Evolutionary conservation across 352 stramenopile genomes (phyloP).

Genomic region (Phytophthora sojae): DNA sequence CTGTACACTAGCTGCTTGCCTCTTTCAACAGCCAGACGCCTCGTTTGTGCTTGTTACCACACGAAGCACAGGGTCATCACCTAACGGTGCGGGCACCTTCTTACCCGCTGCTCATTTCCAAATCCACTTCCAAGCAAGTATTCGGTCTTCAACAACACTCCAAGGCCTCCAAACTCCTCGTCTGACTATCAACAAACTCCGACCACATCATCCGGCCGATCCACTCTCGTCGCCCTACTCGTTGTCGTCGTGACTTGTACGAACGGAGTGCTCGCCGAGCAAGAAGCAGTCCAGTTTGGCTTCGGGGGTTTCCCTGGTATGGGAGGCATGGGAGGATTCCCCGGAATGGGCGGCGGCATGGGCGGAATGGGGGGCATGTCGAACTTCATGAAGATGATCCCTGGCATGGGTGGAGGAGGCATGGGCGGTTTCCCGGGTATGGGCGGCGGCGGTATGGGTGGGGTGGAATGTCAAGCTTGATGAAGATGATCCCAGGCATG

Average conservation of each 20-base stretch:
- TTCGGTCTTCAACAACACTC: background rate
- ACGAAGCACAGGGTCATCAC: background rate
- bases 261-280: background rate
- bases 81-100: background rate
- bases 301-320: background rate
- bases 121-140: background rate
- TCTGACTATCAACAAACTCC: too few relatives aligned
- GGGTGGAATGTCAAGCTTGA: background rate
- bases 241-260: background rate
- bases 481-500: conserved; percentile 3
- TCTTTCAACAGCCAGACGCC: background rate
- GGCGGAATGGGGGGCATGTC: conserved; percentile 2
- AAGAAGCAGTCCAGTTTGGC: background rate
- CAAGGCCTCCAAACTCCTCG: background rate
- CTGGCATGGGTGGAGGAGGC: background rate
- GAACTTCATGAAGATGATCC: conserved; percentile 5
- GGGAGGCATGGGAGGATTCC: background rate
- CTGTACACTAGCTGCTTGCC: background rate
- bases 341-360: background rate
- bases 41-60: background rate
- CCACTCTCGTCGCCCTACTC: background rate
- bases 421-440: background rate
- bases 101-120: background rate
- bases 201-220: background rate
- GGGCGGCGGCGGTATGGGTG: background rate